A percentile compares a stretch with the other conserved stretches of the same genome.
Evolutionary conservation across 306 rosid genomes (phyloP).

Genomic region (Quercus robur): DNA sequence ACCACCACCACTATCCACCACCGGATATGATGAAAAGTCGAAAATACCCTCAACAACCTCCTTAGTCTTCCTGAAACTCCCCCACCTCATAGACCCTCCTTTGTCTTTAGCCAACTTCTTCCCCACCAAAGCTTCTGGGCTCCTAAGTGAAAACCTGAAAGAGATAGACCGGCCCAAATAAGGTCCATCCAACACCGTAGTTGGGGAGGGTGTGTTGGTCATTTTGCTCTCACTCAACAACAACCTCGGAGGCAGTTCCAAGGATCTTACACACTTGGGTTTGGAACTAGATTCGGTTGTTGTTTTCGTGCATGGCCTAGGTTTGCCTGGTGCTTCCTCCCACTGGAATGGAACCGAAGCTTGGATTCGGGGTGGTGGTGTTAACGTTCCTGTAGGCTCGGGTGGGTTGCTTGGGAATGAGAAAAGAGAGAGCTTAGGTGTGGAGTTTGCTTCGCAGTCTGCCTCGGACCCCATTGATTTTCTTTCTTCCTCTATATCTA

Average conservation of each 20-base stretch:
- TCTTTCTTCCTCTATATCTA: background rate
- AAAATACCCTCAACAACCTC: slow-evolving; percentile 38
- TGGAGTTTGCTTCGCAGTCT: slow-evolving; percentile 2
- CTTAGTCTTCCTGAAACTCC: slow-evolving; percentile 50
- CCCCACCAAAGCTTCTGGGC: slow-evolving; percentile 13
- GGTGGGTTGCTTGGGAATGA: slow-evolving; percentile 37
- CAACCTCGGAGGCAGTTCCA: slow-evolving; percentile 90
- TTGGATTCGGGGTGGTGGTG: slow-evolving; percentile 43
- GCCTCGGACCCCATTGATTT: slow-evolving; percentile 23
- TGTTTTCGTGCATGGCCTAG: slow-evolving; percentile 28
- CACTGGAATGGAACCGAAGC: slow-evolving; percentile 80
- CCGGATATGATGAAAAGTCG: slow-evolving; percentile 34
- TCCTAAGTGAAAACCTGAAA: slow-evolving; percentile 45
- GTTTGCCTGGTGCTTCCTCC: slow-evolving; percentile 98
- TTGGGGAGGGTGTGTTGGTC: slow-evolving; percentile 51
- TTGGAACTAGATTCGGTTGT: slow-evolving; percentile 11
- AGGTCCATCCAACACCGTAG: slow-evolving; percentile 72
- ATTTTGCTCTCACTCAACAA: slow-evolving; percentile 29
- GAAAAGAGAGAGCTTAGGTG: slow-evolving; percentile 40
- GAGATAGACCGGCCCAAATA: slow-evolving; percentile 63
- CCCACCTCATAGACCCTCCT: slow-evolving; percentile 62
- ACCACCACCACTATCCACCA: background rate
- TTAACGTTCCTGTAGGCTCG: slow-evolving; percentile 28
- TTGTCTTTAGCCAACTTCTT: slow-evolving; percentile 18
- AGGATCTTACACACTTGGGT: slow-evolving; percentile 32